phyloP scores from a whole-genome alignment of 441 rosid genomes.

The Populus trichocarpa region DNA sequence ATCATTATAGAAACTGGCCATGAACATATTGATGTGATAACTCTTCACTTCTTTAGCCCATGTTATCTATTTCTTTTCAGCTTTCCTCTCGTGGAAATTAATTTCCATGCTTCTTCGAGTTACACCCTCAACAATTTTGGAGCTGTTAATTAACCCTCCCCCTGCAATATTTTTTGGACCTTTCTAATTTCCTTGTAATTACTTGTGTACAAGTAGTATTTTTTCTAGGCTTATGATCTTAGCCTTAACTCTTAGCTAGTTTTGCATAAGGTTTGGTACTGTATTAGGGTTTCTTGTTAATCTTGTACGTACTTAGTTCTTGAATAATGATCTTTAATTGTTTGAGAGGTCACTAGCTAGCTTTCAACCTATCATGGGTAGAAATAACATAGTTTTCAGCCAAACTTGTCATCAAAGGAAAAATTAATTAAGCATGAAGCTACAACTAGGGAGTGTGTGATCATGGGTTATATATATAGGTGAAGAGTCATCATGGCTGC shows the following conservation, averaged over 20 bases:
- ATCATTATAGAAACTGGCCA: not conserved
- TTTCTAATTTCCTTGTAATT: not conserved
- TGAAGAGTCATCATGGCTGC: constrained; percentile 20
- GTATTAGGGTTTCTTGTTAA: not conserved
- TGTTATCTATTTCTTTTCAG: not conserved
- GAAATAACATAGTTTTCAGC: constrained; percentile 10
- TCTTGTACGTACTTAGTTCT: not conserved
- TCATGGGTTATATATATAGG: constrained; percentile 10
- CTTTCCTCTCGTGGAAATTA: no score
- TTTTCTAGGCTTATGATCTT: not conserved
- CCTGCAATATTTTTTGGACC: not conserved
- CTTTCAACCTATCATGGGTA: not conserved
- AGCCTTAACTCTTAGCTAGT: not conserved
- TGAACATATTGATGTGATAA: not conserved
- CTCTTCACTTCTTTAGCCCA: no score
- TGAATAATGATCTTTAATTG: not conserved
- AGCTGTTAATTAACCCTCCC: no score
- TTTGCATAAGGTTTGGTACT: not conserved
- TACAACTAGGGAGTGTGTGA: constrained; percentile 8
- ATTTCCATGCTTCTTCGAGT: no score
- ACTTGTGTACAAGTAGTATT: not conserved
- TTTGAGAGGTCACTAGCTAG: not conserved
- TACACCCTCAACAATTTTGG: no score
- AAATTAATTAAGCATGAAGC: not conserved
- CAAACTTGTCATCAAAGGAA: constrained; percentile 33